Evolutionary conservation across 176 grass and related monocot species (phyloP).

Genomic region (Stipa capillata): DNA sequence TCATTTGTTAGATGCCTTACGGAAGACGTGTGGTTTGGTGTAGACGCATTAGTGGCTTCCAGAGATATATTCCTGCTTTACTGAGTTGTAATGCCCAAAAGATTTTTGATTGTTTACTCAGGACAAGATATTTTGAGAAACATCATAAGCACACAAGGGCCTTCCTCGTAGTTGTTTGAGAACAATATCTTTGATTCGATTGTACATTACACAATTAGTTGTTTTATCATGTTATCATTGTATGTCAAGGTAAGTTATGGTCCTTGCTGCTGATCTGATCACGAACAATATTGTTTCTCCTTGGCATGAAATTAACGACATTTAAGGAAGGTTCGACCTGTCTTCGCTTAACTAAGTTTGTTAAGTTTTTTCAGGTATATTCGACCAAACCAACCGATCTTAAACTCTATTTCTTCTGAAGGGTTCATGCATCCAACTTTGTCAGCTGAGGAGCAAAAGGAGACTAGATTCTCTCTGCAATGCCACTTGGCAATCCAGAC

Average conservation of each 20-base stretch:
- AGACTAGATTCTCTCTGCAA: not conserved
- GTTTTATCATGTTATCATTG: not conserved
- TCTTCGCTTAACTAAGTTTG: not conserved
- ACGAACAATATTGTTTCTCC: not conserved
- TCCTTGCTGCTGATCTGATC: not conserved
- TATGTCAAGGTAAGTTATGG: not conserved
- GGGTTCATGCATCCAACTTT: not conserved
- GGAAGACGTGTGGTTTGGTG: conserved; percentile 31
- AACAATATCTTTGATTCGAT: conserved; percentile 9
- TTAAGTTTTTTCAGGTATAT: not conserved
- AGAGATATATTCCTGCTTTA: conserved; percentile 26
- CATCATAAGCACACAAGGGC: not conserved
- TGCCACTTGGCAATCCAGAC: not conserved
- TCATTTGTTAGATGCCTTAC: conserved; percentile 48
- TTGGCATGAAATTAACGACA: not conserved
- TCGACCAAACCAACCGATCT: not conserved
- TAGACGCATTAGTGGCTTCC: conserved; percentile 30
- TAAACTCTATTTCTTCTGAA: not conserved
- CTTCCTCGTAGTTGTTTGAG: not conserved
- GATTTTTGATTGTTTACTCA: conserved; percentile 17
- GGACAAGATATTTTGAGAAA: not conserved
- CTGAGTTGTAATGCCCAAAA: not conserved
- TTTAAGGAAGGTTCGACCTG: not conserved
- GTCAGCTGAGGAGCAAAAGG: not conserved
- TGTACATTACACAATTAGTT: not conserved